Evolutionary conservation across 257 asterid species (phyloP).

Genomic region (Oldenlandia corymbosa): DNA sequence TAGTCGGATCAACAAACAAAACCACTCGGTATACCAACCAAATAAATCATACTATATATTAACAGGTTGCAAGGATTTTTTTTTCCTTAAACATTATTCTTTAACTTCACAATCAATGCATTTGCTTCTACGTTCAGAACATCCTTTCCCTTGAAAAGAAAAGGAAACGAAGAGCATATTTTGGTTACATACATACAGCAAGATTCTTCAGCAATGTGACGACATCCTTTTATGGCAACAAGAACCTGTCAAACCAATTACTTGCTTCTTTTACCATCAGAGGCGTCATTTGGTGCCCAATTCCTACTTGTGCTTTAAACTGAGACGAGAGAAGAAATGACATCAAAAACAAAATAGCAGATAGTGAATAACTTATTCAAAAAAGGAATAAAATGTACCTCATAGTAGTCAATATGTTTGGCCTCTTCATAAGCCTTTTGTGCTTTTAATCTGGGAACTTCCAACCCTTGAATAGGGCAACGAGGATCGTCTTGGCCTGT

Average conservation of each 20-base stretch:
- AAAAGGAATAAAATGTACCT: constrained; percentile 42
- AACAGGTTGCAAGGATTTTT: no score
- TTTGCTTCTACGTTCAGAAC: no score
- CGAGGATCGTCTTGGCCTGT: constrained; percentile 82
- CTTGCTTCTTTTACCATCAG: constrained; percentile 75
- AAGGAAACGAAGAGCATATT: no score
- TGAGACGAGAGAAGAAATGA: constrained; percentile 22
- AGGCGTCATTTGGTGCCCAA: constrained; percentile 71
- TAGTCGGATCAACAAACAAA: no score
- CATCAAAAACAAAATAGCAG: background rate
- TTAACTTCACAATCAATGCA: no score
- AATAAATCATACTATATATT: no score
- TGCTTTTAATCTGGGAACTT: constrained; percentile 48
- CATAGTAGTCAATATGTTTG: constrained; percentile 27
- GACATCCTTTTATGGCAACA: constrained; percentile 1
- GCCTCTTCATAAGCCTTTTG: constrained; percentile 29
- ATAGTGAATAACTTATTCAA: no score
- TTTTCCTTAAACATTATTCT: no score
- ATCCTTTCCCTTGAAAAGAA: no score
- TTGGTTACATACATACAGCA: no score
- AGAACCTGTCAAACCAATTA: constrained; percentile 56
- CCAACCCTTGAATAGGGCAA: constrained; percentile 61
- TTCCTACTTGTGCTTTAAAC: constrained; percentile 59
- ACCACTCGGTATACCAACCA: no score
- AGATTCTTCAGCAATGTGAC: no score